Conservation (phyloP, 108 stramenopile species). For the Epithemia pelagica region DNA sequence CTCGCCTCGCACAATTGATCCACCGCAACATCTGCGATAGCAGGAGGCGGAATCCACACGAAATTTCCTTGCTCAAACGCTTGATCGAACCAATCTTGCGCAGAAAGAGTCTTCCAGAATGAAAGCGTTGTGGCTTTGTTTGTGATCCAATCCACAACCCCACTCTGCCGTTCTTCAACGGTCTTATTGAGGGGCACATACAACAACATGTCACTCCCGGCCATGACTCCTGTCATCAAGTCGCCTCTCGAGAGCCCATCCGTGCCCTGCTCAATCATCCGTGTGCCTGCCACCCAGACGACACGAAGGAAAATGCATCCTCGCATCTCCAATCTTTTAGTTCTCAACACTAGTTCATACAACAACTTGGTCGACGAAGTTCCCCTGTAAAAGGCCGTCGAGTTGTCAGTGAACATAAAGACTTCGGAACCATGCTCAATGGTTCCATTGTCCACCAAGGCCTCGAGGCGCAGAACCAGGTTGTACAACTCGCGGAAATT, state of each 20-base stretch:
- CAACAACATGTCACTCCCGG: slow-evolving; percentile 11
- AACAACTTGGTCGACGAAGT: slow-evolving; percentile 18
- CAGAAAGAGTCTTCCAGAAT: too few relatives aligned
- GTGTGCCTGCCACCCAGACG: slow-evolving; percentile 24
- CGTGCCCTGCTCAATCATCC: slow-evolving; percentile 40
- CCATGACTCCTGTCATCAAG: slow-evolving; percentile 15
- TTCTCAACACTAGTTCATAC: slow-evolving; percentile 19
- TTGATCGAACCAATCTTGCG: not conserved
- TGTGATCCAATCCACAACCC: too few relatives aligned
- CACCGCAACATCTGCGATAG: slow-evolving; percentile 21
- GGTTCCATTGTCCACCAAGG: not conserved
- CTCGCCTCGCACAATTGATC: slow-evolving; percentile 22
- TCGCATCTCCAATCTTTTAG: slow-evolving; percentile 20
- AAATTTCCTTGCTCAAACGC: not conserved
- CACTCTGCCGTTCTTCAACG: not conserved
- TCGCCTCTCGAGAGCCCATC: slow-evolving; percentile 33
- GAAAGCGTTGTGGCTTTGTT: too few relatives aligned
- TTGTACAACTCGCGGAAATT: slow-evolving; percentile 19
- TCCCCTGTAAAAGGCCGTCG: slow-evolving; percentile 29
- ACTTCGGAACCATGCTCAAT: slow-evolving; percentile 18
- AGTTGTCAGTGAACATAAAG: slow-evolving; percentile 41
- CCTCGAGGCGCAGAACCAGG: slow-evolving; percentile 14
- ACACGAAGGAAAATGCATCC: slow-evolving; percentile 11
- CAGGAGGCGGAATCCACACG: slow-evolving; percentile 33
- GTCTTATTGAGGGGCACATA: slow-evolving; percentile 22